Conservation (phyloP, 2,329 filamentous ascomycete genomes). For the Seiridium cupressi region DNA sequence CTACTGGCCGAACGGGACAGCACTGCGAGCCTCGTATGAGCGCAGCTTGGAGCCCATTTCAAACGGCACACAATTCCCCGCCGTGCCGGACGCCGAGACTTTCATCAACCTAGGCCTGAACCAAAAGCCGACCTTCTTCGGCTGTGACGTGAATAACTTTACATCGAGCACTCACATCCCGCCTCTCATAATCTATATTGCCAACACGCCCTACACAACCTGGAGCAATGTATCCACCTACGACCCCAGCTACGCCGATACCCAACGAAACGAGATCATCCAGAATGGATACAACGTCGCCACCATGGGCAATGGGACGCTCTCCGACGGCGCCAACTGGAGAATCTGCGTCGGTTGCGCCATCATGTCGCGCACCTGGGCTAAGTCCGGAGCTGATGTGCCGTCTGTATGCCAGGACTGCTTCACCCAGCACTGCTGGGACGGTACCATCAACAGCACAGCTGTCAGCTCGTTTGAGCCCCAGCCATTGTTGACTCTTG, state of each 20-base stretch:
- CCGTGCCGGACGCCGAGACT: slow-evolving; percentile 71
- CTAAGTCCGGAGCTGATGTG: slow-evolving; percentile 65
- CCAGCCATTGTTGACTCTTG: neutral
- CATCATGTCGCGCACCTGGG: slow-evolving; percentile 72
- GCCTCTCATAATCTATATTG: slow-evolving; percentile 83
- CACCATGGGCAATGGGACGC: slow-evolving; percentile 78
- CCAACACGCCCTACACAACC: slow-evolving; percentile 78
- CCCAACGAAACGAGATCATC: slow-evolving; percentile 76
- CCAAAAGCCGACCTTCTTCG: slow-evolving; percentile 75
- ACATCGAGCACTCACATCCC: slow-evolving; percentile 28
- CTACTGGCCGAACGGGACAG: slow-evolving; percentile 75
- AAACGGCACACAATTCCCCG: slow-evolving; percentile 71
- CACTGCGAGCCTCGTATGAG: slow-evolving; percentile 71
- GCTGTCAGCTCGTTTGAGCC: slow-evolving; percentile 4
- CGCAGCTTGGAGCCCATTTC: slow-evolving; percentile 54
- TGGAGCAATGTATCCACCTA: slow-evolving; percentile 81
- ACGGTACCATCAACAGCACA: slow-evolving; percentile 59
- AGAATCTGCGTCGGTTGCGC: slow-evolving; percentile 84
- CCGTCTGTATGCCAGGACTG: slow-evolving; percentile 74
- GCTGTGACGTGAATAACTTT: slow-evolving; percentile 67
- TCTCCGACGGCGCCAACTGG: slow-evolving; percentile 57
- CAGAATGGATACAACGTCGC: slow-evolving; percentile 81
- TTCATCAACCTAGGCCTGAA: slow-evolving; percentile 78
- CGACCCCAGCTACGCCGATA: slow-evolving; percentile 59
- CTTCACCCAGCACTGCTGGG: slow-evolving; percentile 87